Conservation (phyloP, 495 filamentous ascomycete genomes). For the Cercophora scortea region DNA sequence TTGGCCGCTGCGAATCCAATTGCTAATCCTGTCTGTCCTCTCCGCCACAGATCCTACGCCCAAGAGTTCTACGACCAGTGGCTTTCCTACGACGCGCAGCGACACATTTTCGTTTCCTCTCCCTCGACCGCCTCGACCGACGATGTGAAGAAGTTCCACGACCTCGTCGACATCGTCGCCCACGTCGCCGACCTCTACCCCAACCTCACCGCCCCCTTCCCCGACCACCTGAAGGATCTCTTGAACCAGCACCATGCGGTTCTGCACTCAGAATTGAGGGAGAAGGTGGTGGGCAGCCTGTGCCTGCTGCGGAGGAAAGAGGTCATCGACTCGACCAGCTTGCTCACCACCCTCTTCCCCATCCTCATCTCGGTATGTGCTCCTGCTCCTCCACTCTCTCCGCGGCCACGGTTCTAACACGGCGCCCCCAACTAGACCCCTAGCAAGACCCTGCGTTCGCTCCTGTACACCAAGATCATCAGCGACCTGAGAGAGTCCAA, state of each 20-base stretch:
- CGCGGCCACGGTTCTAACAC: not conserved
- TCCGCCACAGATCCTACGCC: slow-evolving; percentile 56
- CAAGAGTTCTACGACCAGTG: slow-evolving; percentile 86
- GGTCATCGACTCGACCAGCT: slow-evolving; percentile 70
- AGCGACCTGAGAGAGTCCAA: slow-evolving; percentile 84
- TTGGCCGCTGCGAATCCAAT: not conserved
- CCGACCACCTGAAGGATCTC: slow-evolving; percentile 72
- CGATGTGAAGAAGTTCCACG: slow-evolving; percentile 70
- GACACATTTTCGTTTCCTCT: slow-evolving; percentile 79
- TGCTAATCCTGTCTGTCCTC: slow-evolving; percentile 1
- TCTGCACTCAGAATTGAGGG: slow-evolving; percentile 73
- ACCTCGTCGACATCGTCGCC: slow-evolving; percentile 74
- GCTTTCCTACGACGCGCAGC: slow-evolving; percentile 82
- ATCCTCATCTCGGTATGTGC: slow-evolving; percentile 49
- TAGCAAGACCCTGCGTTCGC: slow-evolving; percentile 74
- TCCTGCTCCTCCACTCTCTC: not conserved
- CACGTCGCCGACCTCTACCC: slow-evolving; percentile 95
- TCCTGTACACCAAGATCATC: slow-evolving; percentile 86
- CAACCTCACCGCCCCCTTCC: slow-evolving; percentile 64
- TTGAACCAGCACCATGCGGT: slow-evolving; percentile 71
- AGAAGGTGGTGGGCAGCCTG: slow-evolving; percentile 89
- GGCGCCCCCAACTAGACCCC: slow-evolving; percentile 45
- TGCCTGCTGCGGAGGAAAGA: slow-evolving; percentile 86
- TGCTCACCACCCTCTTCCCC: slow-evolving; percentile 86
- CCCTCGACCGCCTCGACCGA: slow-evolving; percentile 68